Evolutionary conservation across 2,329 filamentous ascomycete genomes (phyloP).

Genomic region (Paramyrothecium roridum): DNA sequence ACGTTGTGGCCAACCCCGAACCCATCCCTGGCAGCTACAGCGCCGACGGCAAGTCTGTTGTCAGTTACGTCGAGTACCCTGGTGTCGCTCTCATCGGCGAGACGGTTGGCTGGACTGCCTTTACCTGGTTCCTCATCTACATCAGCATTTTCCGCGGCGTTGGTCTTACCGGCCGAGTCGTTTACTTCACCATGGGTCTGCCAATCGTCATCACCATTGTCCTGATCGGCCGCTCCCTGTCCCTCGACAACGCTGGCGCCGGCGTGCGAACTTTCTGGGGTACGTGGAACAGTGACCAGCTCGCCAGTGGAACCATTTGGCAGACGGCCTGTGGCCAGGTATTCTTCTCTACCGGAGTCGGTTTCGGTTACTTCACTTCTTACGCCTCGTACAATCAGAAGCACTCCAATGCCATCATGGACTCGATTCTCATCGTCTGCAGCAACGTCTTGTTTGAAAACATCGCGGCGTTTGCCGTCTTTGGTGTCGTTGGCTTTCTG

Average conservation of each 20-base stretch:
- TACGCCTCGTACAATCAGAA: slow-evolving; percentile 58
- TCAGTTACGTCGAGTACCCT: slow-evolving; percentile 43
- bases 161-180: slow-evolving; percentile 53
- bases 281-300: slow-evolving; percentile 44
- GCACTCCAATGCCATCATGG: slow-evolving; percentile 57
- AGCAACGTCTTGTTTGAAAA: slow-evolving; percentile 57
- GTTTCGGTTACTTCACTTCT: slow-evolving; percentile 56
- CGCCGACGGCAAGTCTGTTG: slow-evolving; percentile 32
- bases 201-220: slow-evolving; percentile 56
- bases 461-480: slow-evolving; percentile 44
- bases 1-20: slow-evolving; percentile 45
- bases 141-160: slow-evolving; percentile 58
- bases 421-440: slow-evolving; percentile 51
- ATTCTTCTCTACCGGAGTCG: slow-evolving; percentile 57
- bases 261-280: slow-evolving; percentile 46
- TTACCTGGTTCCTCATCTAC: slow-evolving; percentile 59
- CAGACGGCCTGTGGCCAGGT: slow-evolving; percentile 59
- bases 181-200: slow-evolving; percentile 61
- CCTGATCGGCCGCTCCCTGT: slow-evolving; percentile 50
- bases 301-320: slow-evolving; percentile 51
- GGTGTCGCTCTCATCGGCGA: slow-evolving; percentile 46
- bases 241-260: slow-evolving; percentile 49
- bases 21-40: slow-evolving; percentile 35
- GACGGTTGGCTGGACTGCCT: slow-evolving; percentile 55
- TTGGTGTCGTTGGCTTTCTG: slow-evolving; percentile 52